Evolutionary conservation across 1,284 basidiomycete species (phyloP).

Genomic region (Ceratobasidium sp.): DNA sequence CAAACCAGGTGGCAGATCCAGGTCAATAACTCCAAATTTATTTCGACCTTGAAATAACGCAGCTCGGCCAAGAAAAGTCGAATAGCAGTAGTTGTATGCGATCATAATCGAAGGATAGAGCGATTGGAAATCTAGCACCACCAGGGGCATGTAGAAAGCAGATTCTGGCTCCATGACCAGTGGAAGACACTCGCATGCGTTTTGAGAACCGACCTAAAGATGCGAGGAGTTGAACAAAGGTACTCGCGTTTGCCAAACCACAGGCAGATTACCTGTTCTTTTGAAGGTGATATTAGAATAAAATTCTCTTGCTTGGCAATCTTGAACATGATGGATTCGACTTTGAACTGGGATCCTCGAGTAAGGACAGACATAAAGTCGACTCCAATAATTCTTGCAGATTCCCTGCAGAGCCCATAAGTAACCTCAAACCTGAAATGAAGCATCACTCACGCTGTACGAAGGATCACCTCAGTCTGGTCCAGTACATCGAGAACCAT

Average conservation of each 20-base stretch:
- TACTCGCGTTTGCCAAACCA: neutral
- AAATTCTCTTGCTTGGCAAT: conserved; percentile 98
- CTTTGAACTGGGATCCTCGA: conserved; percentile 97
- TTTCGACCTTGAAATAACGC: conserved; percentile 84
- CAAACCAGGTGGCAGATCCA: conserved; percentile 76
- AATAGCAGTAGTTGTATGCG: conserved; percentile 97
- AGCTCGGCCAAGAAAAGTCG: conserved; percentile 93
- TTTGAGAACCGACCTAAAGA: conserved; percentile 91
- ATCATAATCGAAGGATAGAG: conserved; percentile 99
- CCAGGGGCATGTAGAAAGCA: conserved; percentile 90
- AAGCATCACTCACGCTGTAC: conserved; percentile 76
- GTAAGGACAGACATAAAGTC: conserved; percentile 97
- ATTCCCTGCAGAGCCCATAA: conserved; percentile 70
- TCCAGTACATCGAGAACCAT: conserved; percentile 83
- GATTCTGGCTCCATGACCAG: conserved; percentile 79
- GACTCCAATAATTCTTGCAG: conserved; percentile 95
- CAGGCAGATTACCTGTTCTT: conserved; percentile 70
- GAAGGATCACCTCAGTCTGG: conserved; percentile 81
- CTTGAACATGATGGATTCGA: conserved; percentile 97
- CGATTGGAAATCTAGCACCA: conserved; percentile 95
- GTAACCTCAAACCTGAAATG: conserved; percentile 1
- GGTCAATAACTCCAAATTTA: conserved; percentile 87
- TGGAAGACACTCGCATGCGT: conserved; percentile 84
- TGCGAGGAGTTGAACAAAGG: neutral
- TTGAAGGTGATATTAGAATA: conserved; percentile 87